Evolutionary conservation across 176 grass and related monocot species (phyloP), one percentile per base, ranked within the genome.

Genomic region (Cocos nucifera): DNA sequence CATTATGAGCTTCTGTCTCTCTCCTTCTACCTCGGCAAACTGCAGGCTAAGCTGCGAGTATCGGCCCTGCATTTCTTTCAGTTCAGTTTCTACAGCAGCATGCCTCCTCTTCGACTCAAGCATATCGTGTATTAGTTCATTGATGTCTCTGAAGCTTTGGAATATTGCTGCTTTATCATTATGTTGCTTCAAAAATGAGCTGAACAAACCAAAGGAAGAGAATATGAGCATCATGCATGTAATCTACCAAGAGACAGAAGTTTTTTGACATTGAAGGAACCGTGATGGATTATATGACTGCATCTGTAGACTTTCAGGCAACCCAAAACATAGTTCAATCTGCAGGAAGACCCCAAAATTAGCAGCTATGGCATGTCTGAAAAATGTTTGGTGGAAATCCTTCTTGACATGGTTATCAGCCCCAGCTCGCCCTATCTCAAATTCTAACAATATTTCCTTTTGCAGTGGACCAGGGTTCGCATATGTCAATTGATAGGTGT

Each of bases 61-160:
- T 49, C 93, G 83, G 50, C 79, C 70, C 3, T 98, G 87, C 84
- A 98, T 98, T 19, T 98, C 93, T 52, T 80, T 82, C 20, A 92
- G 72, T 69, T 86, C 93, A 7, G 35, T 77, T 69, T 98, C 87
- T 7, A 83, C 84, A 12, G 73, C 72, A 29, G 74, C 76, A 12
- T 98, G 63, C 24, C 67, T 88, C 75, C 75, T 92, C 81, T 80
- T 98, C 68, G 85, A 30, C 54, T 98, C 87, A 9, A 98, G 69
- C 23, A 86, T 89, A 56, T 92, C 84, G 67, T 89, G 85, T 80
- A 98, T 98, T 62, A 98, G 59, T 82, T 98, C 93, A 68, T 98
- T 98, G 39, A 92, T 98, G 63, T 98, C 87, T 76, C 81, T 85
- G 62, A 98, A 98, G 82, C 87, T 98, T 56, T 98, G 87, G 56